These are phyloP conservation scores for Rhizodiscina lignyota DNA, from an alignment of 495 filamentous ascomycete species.

Conservation along the genomic window DNA sequence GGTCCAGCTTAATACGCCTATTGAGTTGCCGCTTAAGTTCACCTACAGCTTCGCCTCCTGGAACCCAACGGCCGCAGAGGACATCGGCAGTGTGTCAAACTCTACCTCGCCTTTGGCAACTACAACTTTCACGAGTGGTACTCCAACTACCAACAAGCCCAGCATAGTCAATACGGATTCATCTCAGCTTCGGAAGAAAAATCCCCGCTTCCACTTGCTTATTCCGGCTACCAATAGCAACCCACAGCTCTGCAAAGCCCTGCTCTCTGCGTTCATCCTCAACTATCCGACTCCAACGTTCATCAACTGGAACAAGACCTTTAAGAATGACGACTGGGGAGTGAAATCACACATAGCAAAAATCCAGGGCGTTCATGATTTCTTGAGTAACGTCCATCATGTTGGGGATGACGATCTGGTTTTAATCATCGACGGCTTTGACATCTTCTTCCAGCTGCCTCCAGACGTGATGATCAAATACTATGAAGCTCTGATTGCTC, in stretches of 20 bases:
- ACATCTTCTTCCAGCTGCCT: slow-evolving; percentile 46
- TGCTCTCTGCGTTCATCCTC: slow-evolving; percentile 43
- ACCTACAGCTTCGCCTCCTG: no score
- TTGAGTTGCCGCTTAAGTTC: no score
- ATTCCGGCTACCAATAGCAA: slow-evolving; percentile 34
- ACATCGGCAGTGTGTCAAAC: no score
- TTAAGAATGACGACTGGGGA: slow-evolving; percentile 17
- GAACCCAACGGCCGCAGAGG: no score
- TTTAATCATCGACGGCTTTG: slow-evolving; percentile 38
- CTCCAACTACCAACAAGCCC: no score
- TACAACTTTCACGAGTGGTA: no score
- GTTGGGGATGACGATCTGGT: slow-evolving; percentile 42
- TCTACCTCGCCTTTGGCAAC: no score
- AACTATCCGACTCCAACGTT: slow-evolving; percentile 44
- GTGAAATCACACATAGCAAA: slow-evolving; percentile 13
- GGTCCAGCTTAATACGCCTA: no score
- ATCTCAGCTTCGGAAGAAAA: slow-evolving; percentile 25
- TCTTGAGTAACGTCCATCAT: slow-evolving; percentile 30
- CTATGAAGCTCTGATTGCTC: slow-evolving; percentile 32
- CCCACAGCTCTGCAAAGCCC: slow-evolving; percentile 37
- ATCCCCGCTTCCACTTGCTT: slow-evolving; percentile 43
- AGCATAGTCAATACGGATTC: slow-evolving; percentile 11
- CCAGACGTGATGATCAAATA: slow-evolving; percentile 38
- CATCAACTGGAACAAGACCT: slow-evolving; percentile 29
- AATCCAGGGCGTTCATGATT: slow-evolving; percentile 34